These are phyloP conservation scores for Metarhizium guizhouense DNA, from an alignment of 2,329 filamentous ascomycete species.

Conservation along the genomic window DNA sequence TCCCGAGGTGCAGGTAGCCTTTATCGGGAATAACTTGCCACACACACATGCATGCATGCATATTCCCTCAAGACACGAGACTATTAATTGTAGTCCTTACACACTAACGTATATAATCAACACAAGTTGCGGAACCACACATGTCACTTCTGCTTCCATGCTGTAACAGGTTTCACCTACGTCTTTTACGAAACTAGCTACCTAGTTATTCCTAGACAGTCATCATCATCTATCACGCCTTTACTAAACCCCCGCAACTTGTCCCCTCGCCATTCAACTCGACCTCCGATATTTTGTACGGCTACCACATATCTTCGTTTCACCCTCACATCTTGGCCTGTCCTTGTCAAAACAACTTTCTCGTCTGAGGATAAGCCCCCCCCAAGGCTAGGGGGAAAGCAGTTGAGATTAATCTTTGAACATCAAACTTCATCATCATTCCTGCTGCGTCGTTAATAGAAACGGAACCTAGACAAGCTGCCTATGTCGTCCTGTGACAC, in stretches of 20 bases:
- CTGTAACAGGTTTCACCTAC: not conserved
- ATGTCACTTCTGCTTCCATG: no score
- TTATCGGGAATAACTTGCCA: no score
- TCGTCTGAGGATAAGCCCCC: not conserved
- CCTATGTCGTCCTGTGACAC: slow-evolving; percentile 7
- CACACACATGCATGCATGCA: no score
- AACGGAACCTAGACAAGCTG: slow-evolving; percentile 1
- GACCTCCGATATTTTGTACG: not conserved
- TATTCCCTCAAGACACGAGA: no score
- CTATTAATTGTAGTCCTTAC: no score
- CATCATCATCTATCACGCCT: slow-evolving; percentile 5
- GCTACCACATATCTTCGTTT: not conserved
- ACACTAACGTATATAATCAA: no score
- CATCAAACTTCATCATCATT: not conserved
- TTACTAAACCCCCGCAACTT: not conserved
- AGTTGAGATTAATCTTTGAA: not conserved
- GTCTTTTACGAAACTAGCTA: slow-evolving; percentile 2
- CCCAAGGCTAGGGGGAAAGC: not conserved
- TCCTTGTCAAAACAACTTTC: not conserved
- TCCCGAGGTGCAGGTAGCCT: no score
- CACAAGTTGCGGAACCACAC: no score
- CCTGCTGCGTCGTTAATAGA: slow-evolving; percentile 3
- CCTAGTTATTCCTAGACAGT: slow-evolving; percentile 8
- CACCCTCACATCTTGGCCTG: not conserved
- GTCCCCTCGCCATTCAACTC: not conserved